phyloP scores from a whole-genome alignment of 169 alveolate species.

The Babesia bigemina region DNA sequence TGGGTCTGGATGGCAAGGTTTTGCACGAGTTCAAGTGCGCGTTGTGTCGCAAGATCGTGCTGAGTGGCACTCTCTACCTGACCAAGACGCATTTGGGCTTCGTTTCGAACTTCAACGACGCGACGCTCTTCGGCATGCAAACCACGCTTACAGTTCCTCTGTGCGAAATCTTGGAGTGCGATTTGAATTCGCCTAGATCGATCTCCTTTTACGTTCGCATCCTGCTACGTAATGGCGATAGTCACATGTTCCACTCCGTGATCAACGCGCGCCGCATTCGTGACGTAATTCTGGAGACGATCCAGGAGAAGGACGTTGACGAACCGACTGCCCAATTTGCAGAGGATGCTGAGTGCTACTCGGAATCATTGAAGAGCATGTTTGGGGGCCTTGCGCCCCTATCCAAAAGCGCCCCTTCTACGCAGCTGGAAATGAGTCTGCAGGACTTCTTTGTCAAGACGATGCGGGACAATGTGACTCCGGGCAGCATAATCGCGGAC shows the following conservation, averaged over 20 bases:
- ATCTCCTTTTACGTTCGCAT: slow-evolving; percentile 25
- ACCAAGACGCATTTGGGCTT: slow-evolving; percentile 55
- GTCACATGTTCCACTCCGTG: slow-evolving; percentile 26
- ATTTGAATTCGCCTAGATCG: slow-evolving; percentile 14
- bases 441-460: slow-evolving; percentile 1
- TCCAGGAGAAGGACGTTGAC: not conserved
- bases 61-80: slow-evolving; percentile 56
- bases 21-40: slow-evolving; percentile 36
- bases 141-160: slow-evolving; percentile 33
- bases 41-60: slow-evolving; percentile 24
- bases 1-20: slow-evolving; percentile 38
- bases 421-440: slow-evolving; percentile 1
- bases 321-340: not conserved
- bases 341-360: not conserved
- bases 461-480: slow-evolving; percentile 10
- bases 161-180: slow-evolving; percentile 16
- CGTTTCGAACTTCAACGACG: slow-evolving; percentile 49
- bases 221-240: slow-evolving; percentile 11
- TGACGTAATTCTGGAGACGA: slow-evolving; percentile 10
- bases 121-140: slow-evolving; percentile 41
- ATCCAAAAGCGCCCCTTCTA: slow-evolving; percentile 3
- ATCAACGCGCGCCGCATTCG: slow-evolving; percentile 22
- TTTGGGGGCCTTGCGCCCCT: slow-evolving; percentile 43
- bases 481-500: slow-evolving; percentile 25
- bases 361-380: not conserved